Conservation (phyloP, 305 asterid species). For the Fraxinus albicans region DNA sequence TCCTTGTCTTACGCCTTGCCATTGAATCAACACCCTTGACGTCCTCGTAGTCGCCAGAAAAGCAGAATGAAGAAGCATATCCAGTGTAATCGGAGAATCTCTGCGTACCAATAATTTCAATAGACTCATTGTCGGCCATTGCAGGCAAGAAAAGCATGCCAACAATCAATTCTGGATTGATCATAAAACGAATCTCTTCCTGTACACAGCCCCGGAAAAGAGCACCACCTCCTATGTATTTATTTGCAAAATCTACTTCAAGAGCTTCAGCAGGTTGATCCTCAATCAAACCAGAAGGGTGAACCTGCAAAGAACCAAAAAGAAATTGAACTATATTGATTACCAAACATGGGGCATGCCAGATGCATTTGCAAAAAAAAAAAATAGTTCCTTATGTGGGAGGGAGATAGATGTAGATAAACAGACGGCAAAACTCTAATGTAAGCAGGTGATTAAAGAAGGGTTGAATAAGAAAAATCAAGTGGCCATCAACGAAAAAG, state of each 20-base stretch:
- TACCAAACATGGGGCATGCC: conserved; percentile 1
- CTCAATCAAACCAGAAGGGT: conserved; percentile 64
- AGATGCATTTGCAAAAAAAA: not conserved
- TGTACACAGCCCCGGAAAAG: conserved; percentile 83
- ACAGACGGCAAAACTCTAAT: not conserved
- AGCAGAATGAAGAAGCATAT: conserved; percentile 79
- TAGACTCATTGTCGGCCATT: conserved; percentile 84
- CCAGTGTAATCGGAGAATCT: conserved; percentile 83
- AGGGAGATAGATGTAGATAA: not conserved
- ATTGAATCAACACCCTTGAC: conserved; percentile 46
- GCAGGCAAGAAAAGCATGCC: conserved; percentile 75
- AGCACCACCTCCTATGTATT: conserved; percentile 89
- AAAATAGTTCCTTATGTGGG: not conserved
- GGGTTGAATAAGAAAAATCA: not conserved
- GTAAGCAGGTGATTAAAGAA: conserved; percentile 5
- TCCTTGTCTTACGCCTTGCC: conserved; percentile 76
- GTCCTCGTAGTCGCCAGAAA: conserved; percentile 58
- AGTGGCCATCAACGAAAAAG: not conserved
- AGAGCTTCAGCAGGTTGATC: conserved; percentile 67
- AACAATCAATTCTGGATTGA: conserved; percentile 75
- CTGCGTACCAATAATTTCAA: conserved; percentile 83
- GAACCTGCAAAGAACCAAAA: conserved; percentile 44
- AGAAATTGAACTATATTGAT: not conserved
- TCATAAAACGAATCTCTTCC: conserved; percentile 96
- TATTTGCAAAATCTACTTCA: conserved; percentile 92